Percentiles rank a stretch among this genome's conserved stretches.
Evolutionary conservation across 2,329 filamentous ascomycete species (phyloP).

Genomic region (Knufia fluminis): DNA sequence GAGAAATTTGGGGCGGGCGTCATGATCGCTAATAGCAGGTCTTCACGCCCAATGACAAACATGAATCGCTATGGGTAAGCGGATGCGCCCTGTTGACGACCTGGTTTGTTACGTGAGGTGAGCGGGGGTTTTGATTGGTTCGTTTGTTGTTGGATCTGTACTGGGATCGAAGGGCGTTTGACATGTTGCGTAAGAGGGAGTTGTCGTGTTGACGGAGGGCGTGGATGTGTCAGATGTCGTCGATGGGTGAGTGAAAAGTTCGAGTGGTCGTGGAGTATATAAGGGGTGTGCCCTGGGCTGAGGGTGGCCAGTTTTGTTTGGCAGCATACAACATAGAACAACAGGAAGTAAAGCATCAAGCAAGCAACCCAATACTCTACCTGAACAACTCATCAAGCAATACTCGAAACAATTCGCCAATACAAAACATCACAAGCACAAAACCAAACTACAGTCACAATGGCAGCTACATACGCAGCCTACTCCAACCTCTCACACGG

Average conservation of each 20-base stretch:
- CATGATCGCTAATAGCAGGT: slow-evolving; percentile 20
- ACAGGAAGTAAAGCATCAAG: slow-evolving; percentile 6
- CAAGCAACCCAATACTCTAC: too few species aligned
- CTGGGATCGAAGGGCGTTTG: not conserved
- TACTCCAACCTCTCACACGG: slow-evolving; percentile 18
- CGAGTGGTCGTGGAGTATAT: slow-evolving; percentile 13
- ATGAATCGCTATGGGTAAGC: slow-evolving; percentile 18
- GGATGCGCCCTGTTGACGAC: slow-evolving; percentile 15
- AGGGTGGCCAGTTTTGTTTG: slow-evolving; percentile 6
- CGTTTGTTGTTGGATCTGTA: not conserved
- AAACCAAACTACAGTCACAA: slow-evolving; percentile 11
- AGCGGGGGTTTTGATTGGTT: slow-evolving; percentile 14
- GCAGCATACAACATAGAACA: slow-evolving; percentile 5
- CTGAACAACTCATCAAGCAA: slow-evolving; percentile 3
- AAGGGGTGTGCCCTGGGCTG: slow-evolving; percentile 7
- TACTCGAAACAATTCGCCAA: slow-evolving; percentile 5
- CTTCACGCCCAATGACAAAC: slow-evolving; percentile 18
- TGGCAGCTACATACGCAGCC: slow-evolving; percentile 17
- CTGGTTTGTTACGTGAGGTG: too few species aligned
- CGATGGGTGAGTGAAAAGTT: slow-evolving; percentile 6
- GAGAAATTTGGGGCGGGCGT: slow-evolving; percentile 14
- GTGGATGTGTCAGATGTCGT: not conserved
- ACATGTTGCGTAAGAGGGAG: not conserved
- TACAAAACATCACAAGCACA: not conserved
- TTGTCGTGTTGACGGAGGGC: not conserved